Evolutionary conservation across 2,329 filamentous ascomycete genomes (phyloP), one percentile per base, ranked within the genome.

Genomic region (Aspergillus costaricaensis): DNA sequence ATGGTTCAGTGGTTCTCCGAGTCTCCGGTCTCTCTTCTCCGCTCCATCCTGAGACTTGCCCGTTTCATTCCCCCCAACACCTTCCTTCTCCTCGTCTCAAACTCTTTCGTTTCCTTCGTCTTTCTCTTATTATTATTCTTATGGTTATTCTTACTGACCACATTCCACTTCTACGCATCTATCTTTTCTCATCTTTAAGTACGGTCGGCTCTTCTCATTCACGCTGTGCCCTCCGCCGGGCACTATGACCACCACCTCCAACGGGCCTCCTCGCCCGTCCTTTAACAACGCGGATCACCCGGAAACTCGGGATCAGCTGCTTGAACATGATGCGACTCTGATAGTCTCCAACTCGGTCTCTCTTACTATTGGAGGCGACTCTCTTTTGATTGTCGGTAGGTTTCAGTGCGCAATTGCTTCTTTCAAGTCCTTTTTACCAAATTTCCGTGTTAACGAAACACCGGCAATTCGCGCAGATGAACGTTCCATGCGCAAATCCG

Each of bases 341-440:
- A 72, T 76, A 52, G 82, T 88, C 17, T 85, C 83, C 67, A 79
- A 83, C 60, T 82, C 85, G 72, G 85, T 84, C 10, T 85, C 82
- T 25, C 76, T 90, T 53, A 88, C 85, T 1, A 76, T 90, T 44
- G 83, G 82, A 19, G 83, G 82, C 1, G 86, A 89, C 67, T 81
- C 84, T 30, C 77, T 89, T 54, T 80, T 87, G 63, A 79, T 89
- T 12, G 72, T 85, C 57, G 85, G 85, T 86, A 78, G 60, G 76
- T 60, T 32, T 32, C 48, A 53, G 50, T 32, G 4, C 30, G 50
- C 63, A 54, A 61, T 61, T 19, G 14, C 44, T 55, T 12, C n/a
- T 21, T 15, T 10, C 17, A 27, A 19, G 12, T 54, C 3, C 4
- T 8, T 15, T 21, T 14, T 12, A n/a, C 44, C 21, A 43, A 47